Percentiles rank a stretch among this genome's conserved stretches.
These are phyloP conservation scores for Pichia sp. DNA, from an alignment of 1,139 yeast species.

Conservation along the genomic window DNA sequence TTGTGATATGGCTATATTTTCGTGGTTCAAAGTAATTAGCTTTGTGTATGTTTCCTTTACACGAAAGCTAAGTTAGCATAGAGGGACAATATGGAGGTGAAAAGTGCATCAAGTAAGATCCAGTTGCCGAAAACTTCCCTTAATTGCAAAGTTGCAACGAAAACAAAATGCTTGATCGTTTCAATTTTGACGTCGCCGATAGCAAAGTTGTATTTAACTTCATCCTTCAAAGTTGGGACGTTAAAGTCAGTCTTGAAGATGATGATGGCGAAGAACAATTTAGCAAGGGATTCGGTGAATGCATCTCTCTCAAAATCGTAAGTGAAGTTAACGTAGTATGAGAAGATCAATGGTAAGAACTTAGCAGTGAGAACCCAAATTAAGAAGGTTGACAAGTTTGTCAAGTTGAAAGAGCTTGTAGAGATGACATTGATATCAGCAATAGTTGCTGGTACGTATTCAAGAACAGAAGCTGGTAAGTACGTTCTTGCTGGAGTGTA, in stretches of 20 bases:
- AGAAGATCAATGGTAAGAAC: constrained; percentile 34
- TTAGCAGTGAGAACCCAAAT: constrained; percentile 40
- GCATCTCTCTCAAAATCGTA: constrained; percentile 45
- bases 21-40: no score
- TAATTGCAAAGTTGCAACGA: constrained; percentile 32
- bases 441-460: constrained; percentile 24
- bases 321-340: constrained; percentile 47
- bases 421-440: constrained; percentile 32
- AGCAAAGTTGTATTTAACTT: constrained; percentile 31
- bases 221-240: constrained; percentile 32
- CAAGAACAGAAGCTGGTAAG: constrained; percentile 28
- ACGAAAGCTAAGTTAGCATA: constrained; percentile 35
- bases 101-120: constrained; percentile 41
- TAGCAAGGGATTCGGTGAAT: constrained; percentile 42
- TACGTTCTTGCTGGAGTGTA: constrained; percentile 34
- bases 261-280: constrained; percentile 38
- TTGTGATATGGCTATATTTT: no score
- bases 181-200: constrained; percentile 3
- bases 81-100: constrained; percentile 42
- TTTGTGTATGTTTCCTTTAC: constrained; percentile 14
- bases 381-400: constrained; percentile 30
- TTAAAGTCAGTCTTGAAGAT: constrained; percentile 31
- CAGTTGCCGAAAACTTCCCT: constrained; percentile 41
- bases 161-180: constrained; percentile 19
- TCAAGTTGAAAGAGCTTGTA: constrained; percentile 29